Percentiles rank a stretch among this genome's conserved stretches.
Conservation (phyloP, 1,139 yeast species). For the Lodderomyces elongisporus region DNA sequence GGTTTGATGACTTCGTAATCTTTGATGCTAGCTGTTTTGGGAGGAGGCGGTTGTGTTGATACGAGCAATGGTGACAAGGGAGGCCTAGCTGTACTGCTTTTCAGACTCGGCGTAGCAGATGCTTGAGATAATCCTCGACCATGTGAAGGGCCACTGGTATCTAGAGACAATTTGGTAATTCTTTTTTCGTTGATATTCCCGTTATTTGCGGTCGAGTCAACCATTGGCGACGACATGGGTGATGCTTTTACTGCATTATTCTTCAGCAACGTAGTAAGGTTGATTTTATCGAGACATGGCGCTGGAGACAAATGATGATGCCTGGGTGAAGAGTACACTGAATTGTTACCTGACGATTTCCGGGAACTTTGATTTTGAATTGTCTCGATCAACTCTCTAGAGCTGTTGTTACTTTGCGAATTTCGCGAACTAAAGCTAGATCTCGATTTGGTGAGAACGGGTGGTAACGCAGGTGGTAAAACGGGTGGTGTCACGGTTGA, state of each 20-base stretch:
- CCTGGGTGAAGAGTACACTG: constrained; percentile 46
- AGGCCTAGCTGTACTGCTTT: constrained; percentile 34
- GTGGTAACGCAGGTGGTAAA: constrained; percentile 8
- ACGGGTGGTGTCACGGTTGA: constrained; percentile 12
- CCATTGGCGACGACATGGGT: constrained; percentile 12
- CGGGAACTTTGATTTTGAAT: constrained; percentile 26
- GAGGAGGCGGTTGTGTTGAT: constrained; percentile 52
- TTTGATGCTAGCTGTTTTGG: constrained; percentile 63
- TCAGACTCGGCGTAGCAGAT: constrained; percentile 8
- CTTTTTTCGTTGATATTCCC: constrained; percentile 8
- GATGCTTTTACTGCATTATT: constrained; percentile 21
- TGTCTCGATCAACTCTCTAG: constrained; percentile 25
- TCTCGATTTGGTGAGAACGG: constrained; percentile 3
- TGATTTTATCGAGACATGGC: constrained; percentile 42
- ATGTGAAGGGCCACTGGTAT: constrained; percentile 4
- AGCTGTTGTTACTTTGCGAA: constrained; percentile 9
- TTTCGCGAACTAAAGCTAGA: constrained; percentile 13
- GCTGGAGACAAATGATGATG: constrained; percentile 55
- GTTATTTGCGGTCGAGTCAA: constrained; percentile 5
- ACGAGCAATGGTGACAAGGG: constrained; percentile 81
- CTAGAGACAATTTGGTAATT: constrained; percentile 14
- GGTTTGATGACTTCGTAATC: constrained; percentile 93
- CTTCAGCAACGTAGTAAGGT: constrained; percentile 53
- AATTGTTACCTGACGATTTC: constrained; percentile 19
- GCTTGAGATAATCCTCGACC: constrained; percentile 5